Percentiles rank a stretch among this genome's conserved stretches.
These are phyloP conservation scores for Adansonia rubrostipa DNA, from an alignment of 441 rosid species.

Conservation along the genomic window DNA sequence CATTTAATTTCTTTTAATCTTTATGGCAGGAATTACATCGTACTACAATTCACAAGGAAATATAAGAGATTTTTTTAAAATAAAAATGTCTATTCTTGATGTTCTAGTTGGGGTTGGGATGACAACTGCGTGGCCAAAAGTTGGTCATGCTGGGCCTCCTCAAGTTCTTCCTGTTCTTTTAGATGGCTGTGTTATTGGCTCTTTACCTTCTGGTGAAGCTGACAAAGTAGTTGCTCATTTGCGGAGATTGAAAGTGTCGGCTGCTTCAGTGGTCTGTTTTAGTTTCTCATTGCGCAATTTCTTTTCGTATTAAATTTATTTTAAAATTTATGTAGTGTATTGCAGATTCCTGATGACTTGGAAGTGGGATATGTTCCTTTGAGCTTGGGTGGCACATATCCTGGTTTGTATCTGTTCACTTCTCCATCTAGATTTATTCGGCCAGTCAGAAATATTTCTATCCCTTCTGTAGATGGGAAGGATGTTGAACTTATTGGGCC, in stretches of 20 bases:
- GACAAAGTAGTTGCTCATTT: constrained; percentile 74
- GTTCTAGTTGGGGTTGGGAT: constrained; percentile 83
- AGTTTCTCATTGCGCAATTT: constrained; percentile 13
- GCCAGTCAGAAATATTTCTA: constrained; percentile 75
- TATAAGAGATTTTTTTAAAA: constrained; percentile 70
- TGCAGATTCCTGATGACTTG: constrained; percentile 90
- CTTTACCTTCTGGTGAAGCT: constrained; percentile 58
- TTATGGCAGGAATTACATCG: constrained; percentile 79
- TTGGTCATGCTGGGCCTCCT: constrained; percentile 85
- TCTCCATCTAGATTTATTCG: constrained; percentile 92
- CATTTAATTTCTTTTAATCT: constrained; percentile 21
- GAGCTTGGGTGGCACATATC: constrained; percentile 90
- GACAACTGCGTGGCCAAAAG: constrained; percentile 82
- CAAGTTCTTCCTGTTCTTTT: constrained; percentile 77
- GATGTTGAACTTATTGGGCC: constrained; percentile 89
- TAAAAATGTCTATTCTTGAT: constrained; percentile 63
- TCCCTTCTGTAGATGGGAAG: constrained; percentile 44
- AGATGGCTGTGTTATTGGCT: constrained; percentile 93
- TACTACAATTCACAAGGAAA: constrained; percentile 78
- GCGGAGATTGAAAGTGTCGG: constrained; percentile 82
- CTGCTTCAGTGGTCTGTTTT: constrained; percentile 70
- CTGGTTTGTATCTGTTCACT: constrained; percentile 86
- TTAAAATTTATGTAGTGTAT: constrained; percentile 23
- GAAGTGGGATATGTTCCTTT: constrained; percentile 97
- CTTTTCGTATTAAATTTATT: constrained; percentile 18